Conservation (phyloP, 306 rosid species). For the Abrus pulchellus region DNA sequence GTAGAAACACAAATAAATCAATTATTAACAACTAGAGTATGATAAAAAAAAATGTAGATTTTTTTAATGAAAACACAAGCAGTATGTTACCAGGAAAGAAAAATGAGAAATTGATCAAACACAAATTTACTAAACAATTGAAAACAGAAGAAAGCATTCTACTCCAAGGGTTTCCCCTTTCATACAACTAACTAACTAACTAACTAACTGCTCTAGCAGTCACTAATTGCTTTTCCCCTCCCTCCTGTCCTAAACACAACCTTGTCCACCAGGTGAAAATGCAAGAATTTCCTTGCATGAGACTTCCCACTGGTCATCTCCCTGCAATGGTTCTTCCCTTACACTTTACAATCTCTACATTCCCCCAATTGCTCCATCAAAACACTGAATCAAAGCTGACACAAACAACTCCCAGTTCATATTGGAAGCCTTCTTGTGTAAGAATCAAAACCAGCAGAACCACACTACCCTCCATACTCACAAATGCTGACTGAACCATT, state of each 20-base stretch:
- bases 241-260: neutral
- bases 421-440: neutral
- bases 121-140: neutral
- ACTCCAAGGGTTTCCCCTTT: neutral
- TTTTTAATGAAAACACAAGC: conserved; percentile 24
- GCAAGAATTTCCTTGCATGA: neutral
- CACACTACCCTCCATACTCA: neutral
- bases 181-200: neutral
- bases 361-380: neutral
- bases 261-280: neutral
- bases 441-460: neutral
- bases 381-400: neutral
- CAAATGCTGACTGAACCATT: neutral
- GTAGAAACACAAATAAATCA: conserved; percentile 47
- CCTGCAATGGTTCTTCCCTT: neutral
- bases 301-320: neutral
- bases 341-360: neutral
- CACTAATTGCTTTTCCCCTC: neutral
- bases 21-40: conserved; percentile 29
- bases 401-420: neutral
- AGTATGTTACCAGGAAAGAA: neutral
- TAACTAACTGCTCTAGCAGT: neutral
- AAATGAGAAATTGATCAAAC: neutral
- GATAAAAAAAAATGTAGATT: neutral
- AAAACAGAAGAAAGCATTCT: neutral